These are phyloP conservation scores for Sclerotinia minor DNA, from an alignment of 2,329 filamentous ascomycete genomes.

Conservation along the genomic window DNA sequence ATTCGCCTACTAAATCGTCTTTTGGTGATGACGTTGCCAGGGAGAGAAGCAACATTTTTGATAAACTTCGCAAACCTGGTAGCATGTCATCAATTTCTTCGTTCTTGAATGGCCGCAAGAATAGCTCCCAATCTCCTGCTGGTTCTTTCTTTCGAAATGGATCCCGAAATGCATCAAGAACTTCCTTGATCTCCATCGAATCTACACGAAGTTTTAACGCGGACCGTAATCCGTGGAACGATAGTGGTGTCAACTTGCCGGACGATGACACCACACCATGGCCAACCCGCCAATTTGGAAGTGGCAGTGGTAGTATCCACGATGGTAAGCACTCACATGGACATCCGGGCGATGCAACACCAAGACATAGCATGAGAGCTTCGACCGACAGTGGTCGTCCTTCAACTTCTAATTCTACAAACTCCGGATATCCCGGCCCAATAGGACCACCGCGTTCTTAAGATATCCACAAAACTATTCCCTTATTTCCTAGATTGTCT, in stretches of 20 bases:
- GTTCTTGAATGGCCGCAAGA: constrained; percentile 95
- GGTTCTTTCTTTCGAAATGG: constrained; percentile 89
- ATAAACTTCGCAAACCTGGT: constrained; percentile 89
- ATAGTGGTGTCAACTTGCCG: constrained; percentile 89
- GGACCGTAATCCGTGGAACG: constrained; percentile 97
- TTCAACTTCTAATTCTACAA: constrained; percentile 90
- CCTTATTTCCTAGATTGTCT: constrained; percentile 39
- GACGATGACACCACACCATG: constrained; percentile 74
- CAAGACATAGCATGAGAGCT: constrained; percentile 78
- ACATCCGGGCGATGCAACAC: constrained; percentile 77
- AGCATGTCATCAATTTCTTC: constrained; percentile 93
- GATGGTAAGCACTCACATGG: constrained; percentile 61
- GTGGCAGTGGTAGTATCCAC: constrained; percentile 58
- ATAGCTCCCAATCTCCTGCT: constrained; percentile 80
- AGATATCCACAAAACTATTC: constrained; percentile 33
- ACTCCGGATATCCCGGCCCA: constrained; percentile 93
- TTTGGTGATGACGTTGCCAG: constrained; percentile 80
- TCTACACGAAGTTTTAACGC: constrained; percentile 87
- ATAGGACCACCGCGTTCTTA: constrained; percentile 82
- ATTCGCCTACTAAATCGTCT: constrained; percentile 82
- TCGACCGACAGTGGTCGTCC: constrained; percentile 90
- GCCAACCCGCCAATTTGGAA: constrained; percentile 63
- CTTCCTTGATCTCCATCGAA: constrained; percentile 92
- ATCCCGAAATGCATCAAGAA: constrained; percentile 86
- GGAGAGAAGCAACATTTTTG: constrained; percentile 81